These are phyloP conservation scores for Apiospora kogelbergensis DNA, from an alignment of 2,329 filamentous ascomycete genomes.

Conservation along the genomic window DNA sequence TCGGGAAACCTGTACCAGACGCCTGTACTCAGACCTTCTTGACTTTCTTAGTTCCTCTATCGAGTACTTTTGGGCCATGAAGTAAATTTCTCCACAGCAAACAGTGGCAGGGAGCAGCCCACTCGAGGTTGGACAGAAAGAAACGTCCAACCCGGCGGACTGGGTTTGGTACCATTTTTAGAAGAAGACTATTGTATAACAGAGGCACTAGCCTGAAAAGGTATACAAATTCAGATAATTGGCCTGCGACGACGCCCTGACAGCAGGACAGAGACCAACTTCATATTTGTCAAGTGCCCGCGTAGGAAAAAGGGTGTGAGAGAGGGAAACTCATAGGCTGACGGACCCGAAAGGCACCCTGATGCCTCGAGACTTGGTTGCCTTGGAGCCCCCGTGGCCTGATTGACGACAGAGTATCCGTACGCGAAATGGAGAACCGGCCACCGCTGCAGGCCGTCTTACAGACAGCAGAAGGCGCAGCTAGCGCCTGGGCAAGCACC, in stretches of 20 bases:
- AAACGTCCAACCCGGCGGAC: background rate
- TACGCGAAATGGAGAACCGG: constrained; percentile 1
- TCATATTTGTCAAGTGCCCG: background rate
- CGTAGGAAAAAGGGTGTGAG: background rate
- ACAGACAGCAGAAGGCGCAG: constrained; percentile 9
- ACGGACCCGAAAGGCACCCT: background rate
- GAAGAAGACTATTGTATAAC: background rate
- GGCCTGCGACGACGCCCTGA: background rate
- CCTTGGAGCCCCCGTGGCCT: background rate
- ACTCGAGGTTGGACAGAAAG: background rate
- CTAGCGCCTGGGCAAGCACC: constrained; percentile 1
- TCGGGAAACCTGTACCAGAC: background rate
- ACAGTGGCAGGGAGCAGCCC: background rate
- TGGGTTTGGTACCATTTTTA: background rate
- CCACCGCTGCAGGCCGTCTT: constrained; percentile 7
- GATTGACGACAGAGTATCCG: constrained; percentile 5
- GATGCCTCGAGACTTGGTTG: background rate
- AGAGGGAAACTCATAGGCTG: background rate
- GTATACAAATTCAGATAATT: background rate
- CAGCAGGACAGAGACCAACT: background rate
- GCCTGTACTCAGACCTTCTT: background rate
- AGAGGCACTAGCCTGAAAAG: background rate
- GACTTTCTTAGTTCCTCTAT: background rate
- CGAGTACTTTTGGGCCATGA: background rate
- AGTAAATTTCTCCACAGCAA: background rate